Evolutionary conservation across 768 basidiomycete genomes (phyloP).

Genomic region (Solioccasus polychromus): DNA sequence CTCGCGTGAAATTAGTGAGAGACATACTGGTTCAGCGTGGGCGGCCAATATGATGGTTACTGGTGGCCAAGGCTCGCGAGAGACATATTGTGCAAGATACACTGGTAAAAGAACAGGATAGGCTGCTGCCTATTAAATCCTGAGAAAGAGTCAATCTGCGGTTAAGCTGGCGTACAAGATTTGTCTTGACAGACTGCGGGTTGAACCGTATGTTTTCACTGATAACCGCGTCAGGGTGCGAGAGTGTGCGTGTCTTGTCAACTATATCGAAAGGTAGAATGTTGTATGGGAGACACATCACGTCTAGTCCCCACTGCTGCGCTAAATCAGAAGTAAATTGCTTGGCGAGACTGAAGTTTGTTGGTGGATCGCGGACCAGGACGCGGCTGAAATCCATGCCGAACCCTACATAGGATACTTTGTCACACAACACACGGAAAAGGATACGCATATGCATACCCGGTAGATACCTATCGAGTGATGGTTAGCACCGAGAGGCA

Average conservation of each 20-base stretch:
- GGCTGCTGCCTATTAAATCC: constrained; percentile 45
- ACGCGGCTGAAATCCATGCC: constrained; percentile 40
- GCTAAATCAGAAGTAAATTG: constrained; percentile 48
- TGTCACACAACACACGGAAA: neutral
- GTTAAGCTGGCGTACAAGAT: constrained; percentile 38
- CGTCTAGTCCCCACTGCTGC: constrained; percentile 46
- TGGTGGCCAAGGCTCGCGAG: constrained; percentile 23
- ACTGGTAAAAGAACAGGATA: constrained; percentile 65
- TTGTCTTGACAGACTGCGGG: constrained; percentile 42
- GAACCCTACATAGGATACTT: constrained; percentile 12
- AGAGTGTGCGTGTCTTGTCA: constrained; percentile 34
- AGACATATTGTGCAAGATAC: constrained; percentile 54
- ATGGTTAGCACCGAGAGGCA: constrained; percentile 11
- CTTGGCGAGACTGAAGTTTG: constrained; percentile 29
- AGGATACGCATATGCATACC: constrained; percentile 15
- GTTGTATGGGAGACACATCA: constrained; percentile 56
- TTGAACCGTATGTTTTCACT: constrained; percentile 39
- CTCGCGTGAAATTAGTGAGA: neutral
- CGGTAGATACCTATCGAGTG: constrained; percentile 26
- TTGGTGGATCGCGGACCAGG: constrained; percentile 33
- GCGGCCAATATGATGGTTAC: constrained; percentile 30
- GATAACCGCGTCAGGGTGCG: constrained; percentile 35
- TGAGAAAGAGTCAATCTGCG: constrained; percentile 4
- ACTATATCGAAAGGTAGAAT: constrained; percentile 52
- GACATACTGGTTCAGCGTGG: constrained; percentile 25